Evolutionary conservation across 2,329 filamentous ascomycete genomes (phyloP).

Genomic region (Periconia sp.): DNA sequence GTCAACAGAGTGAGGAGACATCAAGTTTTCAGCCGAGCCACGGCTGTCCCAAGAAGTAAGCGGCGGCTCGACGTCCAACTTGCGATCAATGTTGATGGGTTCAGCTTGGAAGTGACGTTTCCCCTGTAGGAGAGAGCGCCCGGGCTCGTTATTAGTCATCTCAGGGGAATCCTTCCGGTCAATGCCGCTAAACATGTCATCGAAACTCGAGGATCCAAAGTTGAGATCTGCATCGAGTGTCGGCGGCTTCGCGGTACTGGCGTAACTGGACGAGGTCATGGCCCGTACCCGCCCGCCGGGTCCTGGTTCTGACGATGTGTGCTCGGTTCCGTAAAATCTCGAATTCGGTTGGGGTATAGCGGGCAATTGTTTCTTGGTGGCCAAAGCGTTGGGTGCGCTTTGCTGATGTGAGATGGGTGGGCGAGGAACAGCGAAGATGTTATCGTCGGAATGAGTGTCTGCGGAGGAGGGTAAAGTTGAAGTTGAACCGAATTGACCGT

Average conservation of each 20-base stretch:
- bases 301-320: slow-evolving; percentile 4
- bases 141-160: slow-evolving; percentile 17
- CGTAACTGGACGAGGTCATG: slow-evolving; percentile 53
- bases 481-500: slow-evolving; percentile 39
- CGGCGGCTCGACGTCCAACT: slow-evolving; percentile 49
- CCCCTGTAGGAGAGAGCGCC: slow-evolving; percentile 36
- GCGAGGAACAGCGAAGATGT: slow-evolving; percentile 38
- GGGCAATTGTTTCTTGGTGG: slow-evolving; percentile 33
- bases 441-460: slow-evolving; percentile 41
- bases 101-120: slow-evolving; percentile 40
- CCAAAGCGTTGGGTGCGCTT: slow-evolving; percentile 29
- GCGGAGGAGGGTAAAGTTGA: slow-evolving; percentile 46
- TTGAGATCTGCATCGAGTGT: slow-evolving; percentile 48
- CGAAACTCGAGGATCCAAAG: slow-evolving; percentile 48
- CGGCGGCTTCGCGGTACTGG: slow-evolving; percentile 55
- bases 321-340: slow-evolving; percentile 17
- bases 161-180: slow-evolving; percentile 35
- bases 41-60: slow-evolving; percentile 57
- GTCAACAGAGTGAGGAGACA: slow-evolving; percentile 43
- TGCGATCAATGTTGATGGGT: slow-evolving; percentile 50
- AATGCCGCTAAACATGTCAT: slow-evolving; percentile 52
- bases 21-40: slow-evolving; percentile 53
- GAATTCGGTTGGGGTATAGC: slow-evolving; percentile 26
- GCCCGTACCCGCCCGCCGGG: slow-evolving; percentile 34
- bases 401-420: slow-evolving; percentile 31